Base-by-base conservation (phyloP, 2,329 filamentous ascomycete species). In the Geosmithia putterillii region DNA sequence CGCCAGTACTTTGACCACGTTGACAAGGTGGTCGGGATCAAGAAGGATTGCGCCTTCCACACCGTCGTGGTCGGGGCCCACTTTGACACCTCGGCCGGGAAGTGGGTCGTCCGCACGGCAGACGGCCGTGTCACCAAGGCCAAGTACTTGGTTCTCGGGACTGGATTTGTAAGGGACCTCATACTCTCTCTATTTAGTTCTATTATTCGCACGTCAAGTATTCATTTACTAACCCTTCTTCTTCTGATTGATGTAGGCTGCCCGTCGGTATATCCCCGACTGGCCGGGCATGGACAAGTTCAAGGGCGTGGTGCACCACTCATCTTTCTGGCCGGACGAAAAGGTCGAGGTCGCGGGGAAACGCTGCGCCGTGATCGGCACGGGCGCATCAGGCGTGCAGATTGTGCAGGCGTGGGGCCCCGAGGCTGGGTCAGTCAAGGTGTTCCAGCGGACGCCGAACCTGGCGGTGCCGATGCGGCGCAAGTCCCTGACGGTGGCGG, bases 381-480 rank as follows among this genome's bases (percentile, higher is more conserved):
- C 77, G 0, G 79, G 79, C 1, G 74, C 78, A 0, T 76, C 76
- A 0, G 79, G 79, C 1, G 71, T 83, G 2, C 79, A 83, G 50
- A 71, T 81, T 38, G 68, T 71, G 1, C 79, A 84, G 48, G 76
- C 75, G 43, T 73, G 71, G 57, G 73, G 69, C 2, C 71, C 71
- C 2, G 54, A 65, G 12, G 75, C 70, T 0, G 67, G 63, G 6
- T 58, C 70, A 2, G 49, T 84, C 20, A 69, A 60, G 3, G 74
- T 84, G 32, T 82, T 83, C 56, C 78, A 83, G 51, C 70, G 81
- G 10, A 83, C 78, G 1, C 80, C 81, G 0, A 84, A 83, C 46
- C 61, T 81, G 7, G 76, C 75, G 0, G 51, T 83, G 1, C 78
- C 79, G 0, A 81, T 84, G 75, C 64, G 69, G 2, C 67, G 71